Evolutionary conservation across 2,329 filamentous ascomycete genomes (phyloP), one percentile per base, ranked within the genome.

Genomic region (Claviceps paspali): DNA sequence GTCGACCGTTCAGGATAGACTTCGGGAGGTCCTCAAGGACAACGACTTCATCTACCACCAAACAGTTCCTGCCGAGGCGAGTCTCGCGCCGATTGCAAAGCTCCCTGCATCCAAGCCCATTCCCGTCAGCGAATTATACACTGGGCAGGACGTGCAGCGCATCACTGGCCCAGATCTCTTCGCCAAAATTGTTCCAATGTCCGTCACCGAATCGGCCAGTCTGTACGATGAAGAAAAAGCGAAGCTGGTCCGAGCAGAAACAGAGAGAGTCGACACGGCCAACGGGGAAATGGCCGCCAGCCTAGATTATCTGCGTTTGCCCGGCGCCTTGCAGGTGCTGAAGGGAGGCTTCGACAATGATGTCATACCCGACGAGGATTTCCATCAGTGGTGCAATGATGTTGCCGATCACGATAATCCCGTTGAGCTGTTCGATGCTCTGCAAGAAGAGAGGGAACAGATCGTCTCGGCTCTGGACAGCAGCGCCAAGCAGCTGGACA

Each of bases 31-130:
- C 35, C 68, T 72, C 47, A 94, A 93, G 51, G 91, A 98, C 57
- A 98, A 98, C 48, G 91, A 98, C 54, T 96, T 91, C 57, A 94
- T 98, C 54, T 98, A 98, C 53, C 91, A 98, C 54, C 85, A 96
- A 49, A 79, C 76, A 2, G 79, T 98, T 2, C 88, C 91, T 0
- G 78, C 79, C 8, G 86, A 95, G 56, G 82, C 86, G 4, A 80
- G 79, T 21, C 63, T 98, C 10, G 64, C 83, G 1, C 71, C 80
- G 1, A 86, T 98, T 34, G 73, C 86, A 3, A 98, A 96, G 56
- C 68, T 96, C 12, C 86, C 88, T 4, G 92, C 91, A 2, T 87
- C 91, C 6, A 98, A 98, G 57, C 86, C 91, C 3, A 96, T 98
- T 43, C 88, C 91, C 0, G 88, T 98, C 22, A 93, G 83, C 53